Evolutionary conservation across 23 red algal genomes (phyloP).

Genomic region (Gracilaria vermiculophylla): DNA sequence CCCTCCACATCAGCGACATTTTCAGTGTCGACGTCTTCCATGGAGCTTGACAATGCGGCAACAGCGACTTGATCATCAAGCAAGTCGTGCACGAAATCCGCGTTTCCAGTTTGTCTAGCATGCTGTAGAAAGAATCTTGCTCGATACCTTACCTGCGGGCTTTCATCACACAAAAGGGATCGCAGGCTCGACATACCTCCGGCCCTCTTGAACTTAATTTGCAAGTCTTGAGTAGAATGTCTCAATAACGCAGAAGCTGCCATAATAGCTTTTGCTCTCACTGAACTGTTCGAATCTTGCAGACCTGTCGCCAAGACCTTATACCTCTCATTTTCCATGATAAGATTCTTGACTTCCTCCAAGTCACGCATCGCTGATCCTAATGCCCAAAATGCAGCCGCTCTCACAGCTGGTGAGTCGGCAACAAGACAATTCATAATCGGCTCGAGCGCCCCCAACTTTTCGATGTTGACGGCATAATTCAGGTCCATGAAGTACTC

Average conservation of each 20-base stretch:
- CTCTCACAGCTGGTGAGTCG: slow-evolving; percentile 35
- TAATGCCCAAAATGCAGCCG: slow-evolving; percentile 71
- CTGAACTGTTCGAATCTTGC: neutral
- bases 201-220: slow-evolving; percentile 1
- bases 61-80: slow-evolving; percentile 1
- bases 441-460: slow-evolving; percentile 66
- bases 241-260: slow-evolving; percentile 61
- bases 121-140: slow-evolving; percentile 67
- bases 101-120: slow-evolving; percentile 43
- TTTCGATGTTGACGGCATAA: slow-evolving; percentile 76
- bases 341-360: slow-evolving; percentile 39
- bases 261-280: slow-evolving; percentile 69
- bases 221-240: slow-evolving; percentile 4
- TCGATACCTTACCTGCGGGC: slow-evolving; percentile 22
- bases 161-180: slow-evolving; percentile 14
- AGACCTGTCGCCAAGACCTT: slow-evolving; percentile 34
- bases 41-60: neutral
- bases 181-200: slow-evolving; percentile 34
- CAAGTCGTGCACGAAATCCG: slow-evolving; percentile 25
- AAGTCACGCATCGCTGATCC: slow-evolving; percentile 74
- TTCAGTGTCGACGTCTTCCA: slow-evolving; percentile 40
- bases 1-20: slow-evolving; percentile 65
- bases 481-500: slow-evolving; percentile 76
- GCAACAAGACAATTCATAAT: slow-evolving; percentile 14
- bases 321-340: slow-evolving; percentile 48